phyloP scores from a whole-genome alignment of 1,139 yeast species.

The Blastobotrys serpentis region DNA sequence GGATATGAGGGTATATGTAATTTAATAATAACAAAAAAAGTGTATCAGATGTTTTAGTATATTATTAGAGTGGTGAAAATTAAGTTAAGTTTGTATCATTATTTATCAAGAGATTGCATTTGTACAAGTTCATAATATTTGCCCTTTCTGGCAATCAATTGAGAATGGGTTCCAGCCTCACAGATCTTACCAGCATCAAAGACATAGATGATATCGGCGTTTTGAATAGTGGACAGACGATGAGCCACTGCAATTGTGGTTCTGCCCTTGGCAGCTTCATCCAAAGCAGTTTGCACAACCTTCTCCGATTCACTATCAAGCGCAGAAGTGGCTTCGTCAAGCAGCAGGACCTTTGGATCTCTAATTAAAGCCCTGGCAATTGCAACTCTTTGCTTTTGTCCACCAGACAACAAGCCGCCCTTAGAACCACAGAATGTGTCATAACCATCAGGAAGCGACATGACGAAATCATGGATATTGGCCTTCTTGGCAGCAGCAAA shows the following conservation, averaged over 20 bases:
- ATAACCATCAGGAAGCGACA: constrained; percentile 76
- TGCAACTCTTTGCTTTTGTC: constrained; percentile 79
- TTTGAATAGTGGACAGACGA: constrained; percentile 83
- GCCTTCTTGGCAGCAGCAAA: constrained; percentile 73
- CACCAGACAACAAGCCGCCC: constrained; percentile 78
- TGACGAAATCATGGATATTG: constrained; percentile 75
- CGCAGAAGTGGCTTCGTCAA: constrained; percentile 83
- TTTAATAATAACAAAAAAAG: too few relatives aligned
- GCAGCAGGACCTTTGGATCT: constrained; percentile 60
- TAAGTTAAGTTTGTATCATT: too few relatives aligned
- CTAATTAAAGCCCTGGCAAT: constrained; percentile 75
- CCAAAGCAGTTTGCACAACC: constrained; percentile 64
- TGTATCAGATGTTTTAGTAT: background rate
- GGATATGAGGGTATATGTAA: too few relatives aligned
- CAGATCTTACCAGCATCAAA: constrained; percentile 67
- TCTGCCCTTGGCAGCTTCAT: constrained; percentile 61
- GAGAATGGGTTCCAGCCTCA: constrained; percentile 60
- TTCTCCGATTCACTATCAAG: constrained; percentile 80
- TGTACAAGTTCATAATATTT: constrained; percentile 44
- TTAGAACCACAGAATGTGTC: constrained; percentile 82
- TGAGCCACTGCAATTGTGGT: constrained; percentile 92
- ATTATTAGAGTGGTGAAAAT: background rate
- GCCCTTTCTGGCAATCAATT: constrained; percentile 39
- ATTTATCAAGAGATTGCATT: constrained; percentile 37
- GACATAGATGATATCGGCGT: constrained; percentile 89